Evolutionary conservation across 2,329 filamentous ascomycete genomes (phyloP), one percentile per base, ranked within the genome.

Genomic region (Venturia nashicola): DNA sequence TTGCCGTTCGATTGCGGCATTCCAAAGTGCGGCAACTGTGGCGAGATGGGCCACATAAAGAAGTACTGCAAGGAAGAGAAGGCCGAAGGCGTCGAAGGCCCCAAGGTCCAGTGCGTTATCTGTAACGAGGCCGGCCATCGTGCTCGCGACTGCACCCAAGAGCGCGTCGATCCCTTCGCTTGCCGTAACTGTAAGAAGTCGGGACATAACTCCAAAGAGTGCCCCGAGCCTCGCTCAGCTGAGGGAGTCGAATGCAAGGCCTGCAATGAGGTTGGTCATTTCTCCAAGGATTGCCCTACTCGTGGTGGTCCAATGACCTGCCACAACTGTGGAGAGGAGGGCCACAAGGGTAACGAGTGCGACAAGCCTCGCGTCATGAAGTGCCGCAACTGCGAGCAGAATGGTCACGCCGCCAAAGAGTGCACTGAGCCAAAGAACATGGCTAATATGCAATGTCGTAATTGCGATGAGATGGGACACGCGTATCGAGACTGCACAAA

Each of bases 111-210:
- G 59, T 91, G 88, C 72, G 82, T 78, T 75, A 87, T 90, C 75
- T 90, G 88, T 67, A 76, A 80, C 4, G 78, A 80, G 46, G 74
- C 78, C 34, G 87, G 86, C 11, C 87, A 90, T 69, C 86, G 87
- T 65, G 75, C 86, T 61, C 84, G 87, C 61, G 86, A 91, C 68
- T 91, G 88, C 65, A 72, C 71, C 6, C 70, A 76, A 63, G 72
- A 73, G 65, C 76, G 87, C 61, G 75, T 83, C 39, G 83, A 88
- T 76, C 85, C 79, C 64, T 86, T 82, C 67, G 84, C 83, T 8
- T 89, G 87, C 80, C 83, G 81, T 71, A 89, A 89, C 71, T 89
- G 86, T 76, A 83, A 82, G 82, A 76, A 74, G 71, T 76, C 74
- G 39, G 71, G 72, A 9, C 71, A 72, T 54, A 70, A 64, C 32